Evolutionary conservation across 306 rosid genomes (phyloP).

Genomic region (Oxytropis ochrocephala): DNA sequence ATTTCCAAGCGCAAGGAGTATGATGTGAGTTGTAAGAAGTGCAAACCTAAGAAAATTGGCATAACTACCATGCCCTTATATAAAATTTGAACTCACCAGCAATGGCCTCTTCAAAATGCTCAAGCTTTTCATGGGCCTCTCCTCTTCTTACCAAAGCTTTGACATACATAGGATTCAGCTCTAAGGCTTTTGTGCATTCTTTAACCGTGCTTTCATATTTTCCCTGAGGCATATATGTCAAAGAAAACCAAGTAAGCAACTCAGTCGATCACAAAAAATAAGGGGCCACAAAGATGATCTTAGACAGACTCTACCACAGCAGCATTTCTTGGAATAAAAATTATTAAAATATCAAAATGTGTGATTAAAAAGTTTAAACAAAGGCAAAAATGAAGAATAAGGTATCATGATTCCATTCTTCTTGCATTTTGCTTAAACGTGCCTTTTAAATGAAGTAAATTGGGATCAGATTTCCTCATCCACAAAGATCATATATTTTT

Average conservation of each 20-base stretch:
- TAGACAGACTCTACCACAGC: background rate
- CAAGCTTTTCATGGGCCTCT: conserved; percentile 93
- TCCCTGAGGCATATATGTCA: conserved; percentile 40
- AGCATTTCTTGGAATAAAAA: background rate
- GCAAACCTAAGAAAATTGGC: background rate
- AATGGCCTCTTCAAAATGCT: conserved; percentile 90
- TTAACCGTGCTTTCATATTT: conserved; percentile 67
- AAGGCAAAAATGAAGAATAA: background rate
- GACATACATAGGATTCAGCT: conserved; percentile 62
- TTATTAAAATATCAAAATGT: background rate
- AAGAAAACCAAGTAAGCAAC: background rate
- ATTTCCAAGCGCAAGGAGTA: background rate
- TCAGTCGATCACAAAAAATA: background rate
- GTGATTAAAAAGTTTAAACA: background rate
- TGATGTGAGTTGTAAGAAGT: background rate
- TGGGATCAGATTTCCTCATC: background rate
- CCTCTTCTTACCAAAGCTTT: conserved; percentile 85
- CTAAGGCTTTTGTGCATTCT: conserved; percentile 90
- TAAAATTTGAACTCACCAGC: conserved; percentile 44
- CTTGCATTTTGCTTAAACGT: background rate
- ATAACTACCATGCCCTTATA: background rate
- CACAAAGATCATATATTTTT: background rate
- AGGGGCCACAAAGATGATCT: background rate
- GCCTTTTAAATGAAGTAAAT: background rate
- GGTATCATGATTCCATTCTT: background rate